These are phyloP conservation scores for Leucocoprinus leucothites DNA, from an alignment of 768 basidiomycete species.

Conservation along the genomic window DNA sequence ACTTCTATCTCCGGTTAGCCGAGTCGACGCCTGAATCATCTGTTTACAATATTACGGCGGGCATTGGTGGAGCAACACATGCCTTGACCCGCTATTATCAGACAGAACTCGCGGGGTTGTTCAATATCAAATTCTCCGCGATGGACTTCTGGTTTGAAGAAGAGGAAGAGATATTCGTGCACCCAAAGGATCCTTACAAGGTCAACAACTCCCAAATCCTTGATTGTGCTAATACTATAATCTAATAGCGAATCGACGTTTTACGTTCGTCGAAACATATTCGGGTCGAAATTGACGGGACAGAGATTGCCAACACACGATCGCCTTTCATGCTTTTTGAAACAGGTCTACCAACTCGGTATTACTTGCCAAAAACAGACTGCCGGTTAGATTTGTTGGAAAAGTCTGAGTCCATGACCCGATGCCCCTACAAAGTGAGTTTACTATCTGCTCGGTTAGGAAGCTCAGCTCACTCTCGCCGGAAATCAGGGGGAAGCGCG, in stretches of 20 bases:
- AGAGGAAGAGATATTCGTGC: slow-evolving; percentile 56
- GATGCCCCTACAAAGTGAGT: slow-evolving; percentile 36
- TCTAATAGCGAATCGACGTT: slow-evolving; percentile 54
- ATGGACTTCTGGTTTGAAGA: slow-evolving; percentile 71
- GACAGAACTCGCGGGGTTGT: slow-evolving; percentile 38
- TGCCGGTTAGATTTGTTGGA: slow-evolving; percentile 46
- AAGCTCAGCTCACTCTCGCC: too few relatives aligned
- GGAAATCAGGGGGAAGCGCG: too few relatives aligned
- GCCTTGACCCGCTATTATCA: slow-evolving; percentile 10
- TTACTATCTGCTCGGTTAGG: too few relatives aligned
- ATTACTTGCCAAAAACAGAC: slow-evolving; percentile 60
- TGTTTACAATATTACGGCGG: too few relatives aligned
- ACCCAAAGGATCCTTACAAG: slow-evolving; percentile 72
- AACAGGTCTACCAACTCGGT: slow-evolving; percentile 52
- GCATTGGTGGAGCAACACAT: too few relatives aligned
- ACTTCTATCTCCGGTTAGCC: slow-evolving; percentile 36
- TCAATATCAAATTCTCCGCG: slow-evolving; percentile 45
- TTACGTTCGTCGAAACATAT: slow-evolving; percentile 59
- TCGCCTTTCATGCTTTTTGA: slow-evolving; percentile 56
- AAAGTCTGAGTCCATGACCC: slow-evolving; percentile 41
- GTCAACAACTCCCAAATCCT: slow-evolving; percentile 23
- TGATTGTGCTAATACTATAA: too few relatives aligned
- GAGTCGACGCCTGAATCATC: too few relatives aligned
- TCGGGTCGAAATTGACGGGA: slow-evolving; percentile 56
- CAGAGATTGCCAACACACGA: slow-evolving; percentile 57